phyloP scores from a whole-genome alignment of 805 yeast genomes.

The Cyberlindnera japonica region DNA sequence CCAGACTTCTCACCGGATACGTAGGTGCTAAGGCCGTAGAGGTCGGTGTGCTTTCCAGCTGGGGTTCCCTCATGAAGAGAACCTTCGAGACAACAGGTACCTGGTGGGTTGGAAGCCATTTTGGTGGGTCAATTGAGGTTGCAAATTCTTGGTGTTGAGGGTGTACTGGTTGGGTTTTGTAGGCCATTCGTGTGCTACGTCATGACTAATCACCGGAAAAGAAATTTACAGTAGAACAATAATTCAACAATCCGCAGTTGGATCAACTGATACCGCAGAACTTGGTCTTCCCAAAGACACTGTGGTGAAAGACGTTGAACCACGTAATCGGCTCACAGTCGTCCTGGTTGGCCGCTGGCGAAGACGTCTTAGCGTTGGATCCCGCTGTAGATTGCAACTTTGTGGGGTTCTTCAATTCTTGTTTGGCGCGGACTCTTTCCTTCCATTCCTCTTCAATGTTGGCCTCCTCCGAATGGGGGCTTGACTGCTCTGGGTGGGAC shows the following conservation, averaged over 20 bases:
- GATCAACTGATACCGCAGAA: constrained; percentile 27
- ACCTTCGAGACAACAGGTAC: constrained; percentile 12
- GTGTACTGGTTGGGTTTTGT: too few relatives aligned
- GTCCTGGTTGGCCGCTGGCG: too few relatives aligned
- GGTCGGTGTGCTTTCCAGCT: constrained; percentile 37
- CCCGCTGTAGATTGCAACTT: constrained; percentile 8
- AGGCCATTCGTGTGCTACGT: too few relatives aligned
- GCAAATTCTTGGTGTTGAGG: not conserved
- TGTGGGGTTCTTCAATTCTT: not conserved
- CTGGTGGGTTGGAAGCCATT: constrained; percentile 52
- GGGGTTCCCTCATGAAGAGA: constrained; percentile 40
- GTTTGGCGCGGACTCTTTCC: too few relatives aligned
- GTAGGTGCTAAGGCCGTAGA: constrained; percentile 45
- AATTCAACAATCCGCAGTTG: too few relatives aligned
- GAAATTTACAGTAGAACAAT: too few relatives aligned
- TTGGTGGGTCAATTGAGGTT: constrained; percentile 3
- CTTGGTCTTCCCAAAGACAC: constrained; percentile 44
- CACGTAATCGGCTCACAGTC: constrained; percentile 49
- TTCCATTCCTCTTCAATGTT: not conserved
- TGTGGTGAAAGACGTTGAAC: constrained; percentile 47
- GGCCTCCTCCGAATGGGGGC: too few relatives aligned
- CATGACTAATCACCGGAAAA: too few relatives aligned
- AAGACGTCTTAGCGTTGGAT: too few relatives aligned
- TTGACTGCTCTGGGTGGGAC: too few relatives aligned
- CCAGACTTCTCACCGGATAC: constrained; percentile 39